These are phyloP conservation scores for Leccinum aurantiacum DNA, from an alignment of 768 basidiomycete species.

Conservation along the genomic window DNA sequence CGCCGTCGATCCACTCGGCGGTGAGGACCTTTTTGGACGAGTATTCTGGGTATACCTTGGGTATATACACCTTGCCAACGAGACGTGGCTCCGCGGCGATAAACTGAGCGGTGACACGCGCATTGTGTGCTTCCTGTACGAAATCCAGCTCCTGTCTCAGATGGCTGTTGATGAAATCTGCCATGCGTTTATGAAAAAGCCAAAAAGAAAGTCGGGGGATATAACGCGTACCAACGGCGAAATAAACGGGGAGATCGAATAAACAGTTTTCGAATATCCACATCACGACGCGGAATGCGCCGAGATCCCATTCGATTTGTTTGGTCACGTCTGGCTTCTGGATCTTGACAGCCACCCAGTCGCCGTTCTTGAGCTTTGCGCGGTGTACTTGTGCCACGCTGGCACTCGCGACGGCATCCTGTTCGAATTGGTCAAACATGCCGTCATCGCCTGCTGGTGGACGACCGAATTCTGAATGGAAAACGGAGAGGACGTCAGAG, in stretches of 20 bases:
- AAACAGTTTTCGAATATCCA: conserved; percentile 77
- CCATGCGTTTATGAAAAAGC: not conserved
- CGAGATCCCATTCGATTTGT: conserved; percentile 86
- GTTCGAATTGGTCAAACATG: conserved; percentile 79
- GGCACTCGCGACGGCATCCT: conserved; percentile 78
- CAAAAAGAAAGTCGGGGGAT: not conserved
- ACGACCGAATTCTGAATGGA: no score
- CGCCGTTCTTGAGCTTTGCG: conserved; percentile 53
- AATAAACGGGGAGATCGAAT: conserved; percentile 85
- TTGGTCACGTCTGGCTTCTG: conserved; percentile 87
- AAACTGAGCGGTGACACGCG: conserved; percentile 63
- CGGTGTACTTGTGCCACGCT: conserved; percentile 92
- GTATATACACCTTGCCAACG: conserved; percentile 72
- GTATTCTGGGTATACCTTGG: conserved; percentile 67
- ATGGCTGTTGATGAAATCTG: conserved; percentile 79
- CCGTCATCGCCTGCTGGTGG: conserved; percentile 49
- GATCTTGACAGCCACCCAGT: conserved; percentile 90
- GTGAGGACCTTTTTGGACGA: conserved; percentile 79
- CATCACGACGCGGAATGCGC: conserved; percentile 65
- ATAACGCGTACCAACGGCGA: conserved; percentile 59
- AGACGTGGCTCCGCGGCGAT: conserved; percentile 72
- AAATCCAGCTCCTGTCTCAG: conserved; percentile 86
- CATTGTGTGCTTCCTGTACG: conserved; percentile 74
- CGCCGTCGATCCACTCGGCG: conserved; percentile 83
- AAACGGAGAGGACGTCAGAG: conserved; percentile 47